These are phyloP conservation scores for Geosiphon pyriformis DNA, from an alignment of 192 early-diverging fungal genomes.

Conservation along the genomic window DNA sequence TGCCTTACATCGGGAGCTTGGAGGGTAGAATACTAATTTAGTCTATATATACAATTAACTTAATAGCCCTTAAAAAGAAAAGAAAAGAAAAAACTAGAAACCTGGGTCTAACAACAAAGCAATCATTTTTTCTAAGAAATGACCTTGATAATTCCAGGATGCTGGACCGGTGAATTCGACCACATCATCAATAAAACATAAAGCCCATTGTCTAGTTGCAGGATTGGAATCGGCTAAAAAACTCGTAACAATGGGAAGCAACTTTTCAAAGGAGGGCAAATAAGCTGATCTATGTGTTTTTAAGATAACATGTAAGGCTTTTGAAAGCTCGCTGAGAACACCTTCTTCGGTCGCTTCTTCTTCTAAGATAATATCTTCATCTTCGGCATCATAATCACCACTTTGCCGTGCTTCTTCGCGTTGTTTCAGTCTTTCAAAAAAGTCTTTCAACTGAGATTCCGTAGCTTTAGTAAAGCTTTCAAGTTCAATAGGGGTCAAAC, in stretches of 20 bases:
- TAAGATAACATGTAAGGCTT: conserved; percentile 76
- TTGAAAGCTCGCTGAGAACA: conserved; percentile 77
- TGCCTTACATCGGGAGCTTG: conserved; percentile 77
- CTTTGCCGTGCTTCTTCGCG: conserved; percentile 68
- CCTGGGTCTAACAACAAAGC: conserved; percentile 45
- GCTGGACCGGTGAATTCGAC: conserved; percentile 82
- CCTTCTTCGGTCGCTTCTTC: conserved; percentile 79
- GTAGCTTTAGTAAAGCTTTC: conserved; percentile 66
- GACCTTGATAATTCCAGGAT: conserved; percentile 56
- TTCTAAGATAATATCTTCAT: conserved; percentile 81
- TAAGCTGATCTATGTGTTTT: conserved; percentile 66
- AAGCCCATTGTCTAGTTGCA: conserved; percentile 83
- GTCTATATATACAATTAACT: conserved; percentile 16
- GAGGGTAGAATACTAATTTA: background rate
- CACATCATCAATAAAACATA: conserved; percentile 90
- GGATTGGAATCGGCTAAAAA: conserved; percentile 61
- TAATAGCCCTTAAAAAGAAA: background rate
- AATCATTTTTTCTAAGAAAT: conserved; percentile 64
- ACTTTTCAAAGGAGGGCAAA: conserved; percentile 73
- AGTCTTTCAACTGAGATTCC: conserved; percentile 68
- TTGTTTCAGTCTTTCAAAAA: conserved; percentile 66
- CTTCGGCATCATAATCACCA: conserved; percentile 86
- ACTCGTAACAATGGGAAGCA: conserved; percentile 66
- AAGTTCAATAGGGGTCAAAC: conserved; percentile 59
- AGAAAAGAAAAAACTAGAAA: background rate